phyloP scores from a whole-genome alignment of 257 asterid species.

The Rubia yunnanensis region DNA sequence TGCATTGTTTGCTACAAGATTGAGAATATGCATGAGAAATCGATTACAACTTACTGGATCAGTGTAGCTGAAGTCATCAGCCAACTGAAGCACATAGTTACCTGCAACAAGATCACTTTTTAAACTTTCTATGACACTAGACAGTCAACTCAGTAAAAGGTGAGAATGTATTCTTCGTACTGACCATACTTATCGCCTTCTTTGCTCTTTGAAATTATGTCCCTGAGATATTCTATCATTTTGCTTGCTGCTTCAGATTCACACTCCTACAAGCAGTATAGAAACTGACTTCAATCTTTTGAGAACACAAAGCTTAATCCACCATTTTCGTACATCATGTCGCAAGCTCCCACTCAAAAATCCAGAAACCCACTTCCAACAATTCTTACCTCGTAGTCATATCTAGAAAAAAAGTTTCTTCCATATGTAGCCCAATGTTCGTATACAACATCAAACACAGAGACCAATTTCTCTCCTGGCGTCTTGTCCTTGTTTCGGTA shows the following conservation, averaged over 20 bases:
- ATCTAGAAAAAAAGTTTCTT: slow-evolving; percentile 91
- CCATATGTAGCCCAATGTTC: slow-evolving; percentile 96
- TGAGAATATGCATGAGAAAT: not conserved
- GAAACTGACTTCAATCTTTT: slow-evolving; percentile 10
- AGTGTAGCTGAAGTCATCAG: slow-evolving; percentile 86
- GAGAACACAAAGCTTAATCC: not conserved
- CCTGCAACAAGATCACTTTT: slow-evolving; percentile 37
- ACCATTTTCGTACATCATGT: not conserved
- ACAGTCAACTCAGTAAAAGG: not conserved
- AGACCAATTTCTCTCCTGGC: slow-evolving; percentile 69
- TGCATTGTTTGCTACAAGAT: not conserved
- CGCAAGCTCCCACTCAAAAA: slow-evolving; percentile 1
- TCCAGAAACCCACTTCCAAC: slow-evolving; percentile 13
- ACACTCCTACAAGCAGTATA: slow-evolving; percentile 54
- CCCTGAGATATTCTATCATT: slow-evolving; percentile 69
- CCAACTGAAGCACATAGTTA: slow-evolving; percentile 67
- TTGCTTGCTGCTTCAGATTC: slow-evolving; percentile 81
- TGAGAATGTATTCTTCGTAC: slow-evolving; percentile 8
- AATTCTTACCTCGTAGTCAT: slow-evolving; percentile 77
- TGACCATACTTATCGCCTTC: slow-evolving; percentile 71
- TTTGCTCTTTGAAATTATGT: slow-evolving; percentile 55
- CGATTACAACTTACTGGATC: slow-evolving; percentile 68
- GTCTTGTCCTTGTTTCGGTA: slow-evolving; percentile 68
- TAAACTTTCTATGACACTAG: slow-evolving; percentile 8
- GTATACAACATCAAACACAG: slow-evolving; percentile 79